phyloP scores from a whole-genome alignment of 768 basidiomycete genomes.

The Lentinula raphanica region DNA sequence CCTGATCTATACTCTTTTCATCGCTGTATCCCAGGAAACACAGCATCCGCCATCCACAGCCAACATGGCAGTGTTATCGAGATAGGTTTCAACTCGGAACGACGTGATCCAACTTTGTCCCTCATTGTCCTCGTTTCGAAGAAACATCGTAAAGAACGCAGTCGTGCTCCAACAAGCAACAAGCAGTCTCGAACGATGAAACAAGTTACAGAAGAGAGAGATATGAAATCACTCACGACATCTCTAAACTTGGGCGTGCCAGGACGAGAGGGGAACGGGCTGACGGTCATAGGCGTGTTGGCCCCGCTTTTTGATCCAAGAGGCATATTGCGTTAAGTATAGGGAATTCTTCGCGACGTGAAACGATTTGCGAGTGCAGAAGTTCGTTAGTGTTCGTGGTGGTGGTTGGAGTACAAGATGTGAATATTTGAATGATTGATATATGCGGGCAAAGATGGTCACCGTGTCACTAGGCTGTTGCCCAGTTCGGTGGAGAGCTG shows the following conservation, averaged over 20 bases:
- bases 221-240: neutral
- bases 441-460: neutral
- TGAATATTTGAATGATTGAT: neutral
- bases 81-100: too few relatives aligned
- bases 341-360: neutral
- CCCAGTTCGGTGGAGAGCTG: neutral
- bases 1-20: too few relatives aligned
- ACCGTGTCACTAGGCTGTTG: neutral
- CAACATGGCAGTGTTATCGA: too few relatives aligned
- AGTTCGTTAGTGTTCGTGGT: neutral
- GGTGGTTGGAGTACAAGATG: neutral
- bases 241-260: slow-evolving; percentile 1
- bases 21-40: too few relatives aligned
- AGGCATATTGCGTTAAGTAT: neutral
- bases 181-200: neutral
- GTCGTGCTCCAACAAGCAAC: too few relatives aligned
- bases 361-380: too few relatives aligned
- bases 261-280: slow-evolving; percentile 1
- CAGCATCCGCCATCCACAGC: too few relatives aligned
- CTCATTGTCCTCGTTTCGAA: too few relatives aligned
- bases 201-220: neutral
- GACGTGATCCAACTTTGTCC: too few relatives aligned
- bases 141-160: too few relatives aligned
- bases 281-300: neutral
- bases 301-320: neutral